Evolutionary conservation across 2,329 filamentous ascomycete species (phyloP).

Genomic region (Trichoderma sp.): DNA sequence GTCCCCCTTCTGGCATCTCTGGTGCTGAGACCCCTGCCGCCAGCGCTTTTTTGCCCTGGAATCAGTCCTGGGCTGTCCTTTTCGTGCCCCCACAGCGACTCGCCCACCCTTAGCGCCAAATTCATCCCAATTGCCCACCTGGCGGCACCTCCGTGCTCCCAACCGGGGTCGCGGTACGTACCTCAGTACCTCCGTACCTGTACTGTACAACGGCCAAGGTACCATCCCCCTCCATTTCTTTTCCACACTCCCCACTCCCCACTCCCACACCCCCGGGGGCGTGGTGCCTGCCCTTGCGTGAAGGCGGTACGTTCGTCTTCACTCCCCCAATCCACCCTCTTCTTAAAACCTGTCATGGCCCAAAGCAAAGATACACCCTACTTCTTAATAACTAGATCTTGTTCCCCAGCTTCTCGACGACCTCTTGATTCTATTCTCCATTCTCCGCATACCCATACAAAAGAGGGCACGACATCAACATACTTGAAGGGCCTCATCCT

Average conservation of each 20-base stretch:
- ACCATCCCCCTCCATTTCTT: not conserved
- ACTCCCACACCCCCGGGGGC: not conserved
- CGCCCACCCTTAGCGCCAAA: constrained; percentile 4
- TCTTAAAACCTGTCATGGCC: constrained; percentile 19
- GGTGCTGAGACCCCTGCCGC: constrained; percentile 12
- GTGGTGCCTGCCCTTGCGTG: constrained; percentile 18
- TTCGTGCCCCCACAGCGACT: constrained; percentile 16
- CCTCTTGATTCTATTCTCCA: constrained; percentile 22
- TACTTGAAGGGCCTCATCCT: not conserved
- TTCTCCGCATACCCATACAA: constrained; percentile 22
- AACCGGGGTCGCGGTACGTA: constrained; percentile 8
- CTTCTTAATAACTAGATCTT: constrained; percentile 23
- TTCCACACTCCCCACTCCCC: not conserved
- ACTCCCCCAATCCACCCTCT: constrained; percentile 17
- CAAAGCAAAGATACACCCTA: constrained; percentile 16
- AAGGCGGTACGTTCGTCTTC: constrained; percentile 7
- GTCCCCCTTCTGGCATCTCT: constrained; percentile 10
- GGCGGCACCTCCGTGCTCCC: constrained; percentile 18
- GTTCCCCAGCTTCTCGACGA: constrained; percentile 22
- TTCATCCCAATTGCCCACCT: constrained; percentile 10
- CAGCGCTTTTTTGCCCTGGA: constrained; percentile 18
- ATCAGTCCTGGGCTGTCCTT: not conserved
- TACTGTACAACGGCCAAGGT: constrained; percentile 5
- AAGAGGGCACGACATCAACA: constrained; percentile 6
- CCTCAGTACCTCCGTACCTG: constrained; percentile 8